A percentile compares a stretch with the other conserved stretches of the same genome.
These are phyloP conservation scores for Psilocybe mexicana DNA, from an alignment of 1,284 basidiomycete genomes.

Conservation along the genomic window DNA sequence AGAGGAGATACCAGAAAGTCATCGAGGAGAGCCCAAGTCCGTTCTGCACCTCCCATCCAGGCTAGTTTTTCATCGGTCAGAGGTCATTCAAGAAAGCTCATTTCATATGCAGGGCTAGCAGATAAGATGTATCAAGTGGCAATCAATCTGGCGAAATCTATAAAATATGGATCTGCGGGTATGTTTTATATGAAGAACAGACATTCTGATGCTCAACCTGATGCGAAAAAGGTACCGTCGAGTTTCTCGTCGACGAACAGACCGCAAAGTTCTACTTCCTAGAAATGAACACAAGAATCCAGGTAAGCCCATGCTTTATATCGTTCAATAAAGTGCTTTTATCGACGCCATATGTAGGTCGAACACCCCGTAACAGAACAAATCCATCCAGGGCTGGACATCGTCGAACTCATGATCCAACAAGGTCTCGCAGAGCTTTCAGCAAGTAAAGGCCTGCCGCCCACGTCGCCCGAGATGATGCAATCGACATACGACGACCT, in stretches of 20 bases:
- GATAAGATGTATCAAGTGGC: slow-evolving; percentile 55
- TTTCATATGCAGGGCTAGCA: slow-evolving; percentile 36
- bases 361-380: slow-evolving; percentile 73
- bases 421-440: slow-evolving; percentile 47
- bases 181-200: not conserved
- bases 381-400: slow-evolving; percentile 57
- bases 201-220: not conserved
- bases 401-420: slow-evolving; percentile 69
- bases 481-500: slow-evolving; percentile 35
- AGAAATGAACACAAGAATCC: slow-evolving; percentile 75
- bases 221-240: slow-evolving; percentile 53
- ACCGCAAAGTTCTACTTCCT: slow-evolving; percentile 66
- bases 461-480: slow-evolving; percentile 29
- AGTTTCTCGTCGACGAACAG: slow-evolving; percentile 64
- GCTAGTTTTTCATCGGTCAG: slow-evolving; percentile 23
- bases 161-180: slow-evolving; percentile 65
- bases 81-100: not conserved
- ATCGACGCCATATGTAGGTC: slow-evolving; percentile 40
- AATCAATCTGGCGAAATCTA: slow-evolving; percentile 46
- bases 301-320: slow-evolving; percentile 35
- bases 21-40: slow-evolving; percentile 70
- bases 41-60: slow-evolving; percentile 43
- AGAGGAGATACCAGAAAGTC: slow-evolving; percentile 75
- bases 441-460: slow-evolving; percentile 12
- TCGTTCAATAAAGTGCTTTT: not conserved